Base-by-base conservation (phyloP, 352 stramenopile species). In the Stephanocyclus meneghinianus region DNA sequence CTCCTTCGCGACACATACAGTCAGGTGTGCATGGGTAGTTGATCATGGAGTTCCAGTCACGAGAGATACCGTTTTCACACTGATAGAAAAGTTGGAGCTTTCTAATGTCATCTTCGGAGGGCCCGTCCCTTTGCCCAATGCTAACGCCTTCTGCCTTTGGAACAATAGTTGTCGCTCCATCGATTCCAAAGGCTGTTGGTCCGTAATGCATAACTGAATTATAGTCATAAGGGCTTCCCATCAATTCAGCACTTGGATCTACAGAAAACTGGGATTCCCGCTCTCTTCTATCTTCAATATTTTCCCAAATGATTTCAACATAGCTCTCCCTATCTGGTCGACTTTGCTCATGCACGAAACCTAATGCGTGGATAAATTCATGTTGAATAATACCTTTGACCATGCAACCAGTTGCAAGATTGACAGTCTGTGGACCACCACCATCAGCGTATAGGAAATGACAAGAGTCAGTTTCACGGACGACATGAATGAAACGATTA, bases 161-260 rank as follows among this genome's bases (percentile, higher is more conserved):
- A 32, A 68, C 35, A 53, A 68, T 51, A 18, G 40, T 55, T 68
- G 30, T 13, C 10, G 35, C 40, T 32, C 40, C 60, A 55, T 21
- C 6, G n/a, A 18, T 51, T n/a, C 15, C 40, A 55, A 51, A 68
- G 50, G 8, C 35, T 16, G 16, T 35, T 30, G 13, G 15, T 9
- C 35, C 32, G 35, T 79, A 83, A 55, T 83, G 76, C 76, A 83
- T 80, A 0, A 78, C 42, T 37, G 37, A 60, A 10, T 51, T 44
- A 45, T 76, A 69, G 60, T 83, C 76, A 61, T 83, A 83, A 2
- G 32, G 57, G 51, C 15, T 62, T 67, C 61, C 53, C 57, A 74
- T 44, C 21, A 45, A 60, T 55, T 73, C 59, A 63, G 47, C 18
- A 30, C 51, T n/a, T 32, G 37, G 16, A 29, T n/a, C 32, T 10